A percentile compares a stretch with the other conserved stretches of the same genome.
These are phyloP conservation scores for Pyrenophora teres DNA, from an alignment of 2,329 filamentous ascomycete genomes.

Conservation along the genomic window DNA sequence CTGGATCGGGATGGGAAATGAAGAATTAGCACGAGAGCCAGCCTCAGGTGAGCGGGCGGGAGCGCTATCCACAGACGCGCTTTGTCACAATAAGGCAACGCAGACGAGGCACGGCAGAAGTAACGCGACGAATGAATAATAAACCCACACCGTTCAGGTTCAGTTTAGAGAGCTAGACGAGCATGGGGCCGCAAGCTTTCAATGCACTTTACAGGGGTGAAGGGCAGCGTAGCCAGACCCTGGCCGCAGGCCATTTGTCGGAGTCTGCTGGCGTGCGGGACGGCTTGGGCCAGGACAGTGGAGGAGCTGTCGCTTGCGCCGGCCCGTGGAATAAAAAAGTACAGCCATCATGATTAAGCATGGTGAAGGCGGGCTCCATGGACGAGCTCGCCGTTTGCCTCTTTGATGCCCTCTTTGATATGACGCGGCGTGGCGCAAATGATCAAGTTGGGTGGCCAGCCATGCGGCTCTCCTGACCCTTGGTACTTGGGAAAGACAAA, in stretches of 20 bases:
- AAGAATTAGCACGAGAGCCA: slow-evolving; percentile 40
- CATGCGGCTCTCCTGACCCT: slow-evolving; percentile 45
- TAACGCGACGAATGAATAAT: slow-evolving; percentile 44
- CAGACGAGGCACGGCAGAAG: slow-evolving; percentile 49
- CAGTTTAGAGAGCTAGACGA: slow-evolving; percentile 34
- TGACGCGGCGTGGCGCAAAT: slow-evolving; percentile 12
- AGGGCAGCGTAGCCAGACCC: slow-evolving; percentile 42
- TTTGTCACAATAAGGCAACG: slow-evolving; percentile 45
- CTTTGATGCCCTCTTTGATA: slow-evolving; percentile 5
- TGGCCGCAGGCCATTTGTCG: slow-evolving; percentile 40
- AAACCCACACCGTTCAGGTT: slow-evolving; percentile 45
- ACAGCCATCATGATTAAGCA: slow-evolving; percentile 14
- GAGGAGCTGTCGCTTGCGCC: slow-evolving; percentile 45
- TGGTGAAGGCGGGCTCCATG: slow-evolving; percentile 18
- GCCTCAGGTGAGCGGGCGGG: slow-evolving; percentile 44
- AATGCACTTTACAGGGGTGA: slow-evolving; percentile 40
- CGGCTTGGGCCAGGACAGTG: slow-evolving; percentile 47
- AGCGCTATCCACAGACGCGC: slow-evolving; percentile 45
- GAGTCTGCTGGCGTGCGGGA: slow-evolving; percentile 46
- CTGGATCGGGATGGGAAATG: slow-evolving; percentile 48
- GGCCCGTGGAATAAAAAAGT: slow-evolving; percentile 33
- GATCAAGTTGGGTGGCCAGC: slow-evolving; percentile 15
- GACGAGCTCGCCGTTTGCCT: slow-evolving; percentile 4
- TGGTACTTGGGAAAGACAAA: slow-evolving; percentile 32
- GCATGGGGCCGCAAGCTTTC: slow-evolving; percentile 40